A percentile compares a stretch with the other conserved stretches of the same genome.
Evolutionary conservation across 768 basidiomycete genomes (phyloP).

Genomic region (Mycena leptocephala): DNA sequence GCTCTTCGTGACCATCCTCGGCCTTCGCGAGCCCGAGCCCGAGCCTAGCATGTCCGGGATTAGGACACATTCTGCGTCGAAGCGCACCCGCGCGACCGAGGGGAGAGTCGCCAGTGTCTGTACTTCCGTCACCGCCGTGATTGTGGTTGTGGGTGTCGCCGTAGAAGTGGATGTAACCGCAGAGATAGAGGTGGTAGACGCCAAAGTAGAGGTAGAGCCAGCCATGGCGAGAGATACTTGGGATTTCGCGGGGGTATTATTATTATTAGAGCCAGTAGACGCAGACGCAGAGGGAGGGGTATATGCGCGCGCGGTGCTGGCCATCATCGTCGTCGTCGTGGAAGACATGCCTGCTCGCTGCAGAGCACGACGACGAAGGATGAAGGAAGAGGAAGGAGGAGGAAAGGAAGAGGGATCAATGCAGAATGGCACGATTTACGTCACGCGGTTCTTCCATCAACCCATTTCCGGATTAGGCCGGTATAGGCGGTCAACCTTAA

Average conservation of each 20-base stretch:
- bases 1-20: slow-evolving; percentile 74
- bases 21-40: slow-evolving; percentile 57
- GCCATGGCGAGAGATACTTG: too few species aligned
- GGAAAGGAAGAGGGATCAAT: neutral
- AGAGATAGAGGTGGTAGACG: neutral
- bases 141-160: neutral
- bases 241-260: too few species aligned
- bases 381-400: neutral
- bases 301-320: neutral
- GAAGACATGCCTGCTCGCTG: neutral
- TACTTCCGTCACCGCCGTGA: neutral
- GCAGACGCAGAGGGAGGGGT: neutral
- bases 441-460: neutral
- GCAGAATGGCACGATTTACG: slow-evolving; percentile 7
- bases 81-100: slow-evolving; percentile 63
- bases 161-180: neutral
- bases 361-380: neutral
- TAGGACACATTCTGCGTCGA: slow-evolving; percentile 81
- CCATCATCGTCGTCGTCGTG: neutral
- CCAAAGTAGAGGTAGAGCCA: neutral
- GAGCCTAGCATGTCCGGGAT: slow-evolving; percentile 67
- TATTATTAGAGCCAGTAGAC: too few species aligned
- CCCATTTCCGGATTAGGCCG: too few species aligned
- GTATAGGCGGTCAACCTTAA: too few species aligned
- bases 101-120: neutral